These are phyloP conservation scores for Suillus spraguei DNA, from an alignment of 768 basidiomycete species.

Conservation along the genomic window DNA sequence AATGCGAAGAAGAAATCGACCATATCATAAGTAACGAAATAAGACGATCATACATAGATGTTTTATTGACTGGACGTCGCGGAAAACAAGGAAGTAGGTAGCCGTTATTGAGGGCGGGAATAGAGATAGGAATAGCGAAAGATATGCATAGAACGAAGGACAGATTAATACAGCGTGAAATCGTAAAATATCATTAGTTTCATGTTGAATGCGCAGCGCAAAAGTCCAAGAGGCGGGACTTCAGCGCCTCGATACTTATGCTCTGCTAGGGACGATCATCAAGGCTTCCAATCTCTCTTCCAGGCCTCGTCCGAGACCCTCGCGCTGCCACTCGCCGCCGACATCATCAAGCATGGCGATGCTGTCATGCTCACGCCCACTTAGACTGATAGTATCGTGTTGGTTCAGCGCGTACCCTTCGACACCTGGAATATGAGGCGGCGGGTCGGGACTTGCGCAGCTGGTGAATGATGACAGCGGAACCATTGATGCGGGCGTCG, in stretches of 20 bases:
- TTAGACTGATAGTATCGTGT: constrained; percentile 29
- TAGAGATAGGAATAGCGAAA: constrained; percentile 7
- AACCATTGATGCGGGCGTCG: constrained; percentile 70
- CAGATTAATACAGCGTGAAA: constrained; percentile 10
- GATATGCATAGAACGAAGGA: constrained; percentile 9
- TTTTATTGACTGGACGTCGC: background rate
- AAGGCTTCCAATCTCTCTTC: constrained; percentile 79
- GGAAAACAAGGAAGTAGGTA: constrained; percentile 6
- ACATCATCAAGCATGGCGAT: constrained; percentile 57
- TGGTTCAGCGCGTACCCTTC: constrained; percentile 40
- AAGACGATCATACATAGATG: constrained; percentile 12
- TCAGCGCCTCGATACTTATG: constrained; percentile 15
- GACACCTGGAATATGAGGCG: constrained; percentile 75
- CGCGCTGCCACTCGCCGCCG: constrained; percentile 88
- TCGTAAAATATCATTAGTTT: constrained; percentile 4
- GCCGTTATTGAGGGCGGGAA: constrained; percentile 4
- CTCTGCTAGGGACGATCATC: constrained; percentile 35
- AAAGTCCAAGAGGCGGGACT: background rate
- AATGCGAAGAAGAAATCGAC: constrained; percentile 1
- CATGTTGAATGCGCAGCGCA: background rate
- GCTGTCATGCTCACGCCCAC: constrained; percentile 39
- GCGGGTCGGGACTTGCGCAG: constrained; percentile 58
- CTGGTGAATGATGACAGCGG: constrained; percentile 76
- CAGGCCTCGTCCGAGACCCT: constrained; percentile 79
- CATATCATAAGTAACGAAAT: constrained; percentile 14